Evolutionary conservation across 2,329 filamentous ascomycete species (phyloP).

Genomic region (Botrytis byssoidea): DNA sequence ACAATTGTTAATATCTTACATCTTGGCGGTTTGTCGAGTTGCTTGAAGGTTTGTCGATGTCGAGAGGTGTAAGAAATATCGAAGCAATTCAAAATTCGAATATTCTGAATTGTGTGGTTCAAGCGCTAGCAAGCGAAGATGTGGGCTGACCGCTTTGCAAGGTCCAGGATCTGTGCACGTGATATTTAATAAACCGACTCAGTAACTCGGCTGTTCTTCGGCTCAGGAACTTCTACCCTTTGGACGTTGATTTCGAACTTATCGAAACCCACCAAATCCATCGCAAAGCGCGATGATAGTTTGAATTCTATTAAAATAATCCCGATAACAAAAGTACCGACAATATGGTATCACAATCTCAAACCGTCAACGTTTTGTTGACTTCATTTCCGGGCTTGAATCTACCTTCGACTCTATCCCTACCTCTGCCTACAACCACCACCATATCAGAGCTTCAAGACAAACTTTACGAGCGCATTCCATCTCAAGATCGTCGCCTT

Average conservation of each 20-base stretch:
- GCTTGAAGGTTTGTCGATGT: constrained; percentile 24
- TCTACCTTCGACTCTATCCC: constrained; percentile 75
- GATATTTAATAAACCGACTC: not conserved
- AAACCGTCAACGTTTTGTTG: constrained; percentile 75
- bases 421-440: constrained; percentile 67
- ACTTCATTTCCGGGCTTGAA: constrained; percentile 81
- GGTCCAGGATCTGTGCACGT: not conserved
- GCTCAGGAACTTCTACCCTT: not conserved
- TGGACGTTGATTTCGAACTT: not conserved
- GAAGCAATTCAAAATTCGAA: constrained; percentile 14
- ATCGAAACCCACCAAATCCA: not conserved
- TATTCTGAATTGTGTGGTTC: constrained; percentile 21
- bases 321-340: not conserved
- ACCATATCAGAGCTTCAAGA: constrained; percentile 66
- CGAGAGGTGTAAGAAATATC: constrained; percentile 22
- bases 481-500: constrained; percentile 57
- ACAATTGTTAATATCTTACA: constrained; percentile 36
- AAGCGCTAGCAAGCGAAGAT: constrained; percentile 22
- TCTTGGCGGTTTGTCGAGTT: constrained; percentile 45
- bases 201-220: not conserved
- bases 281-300: not conserved
- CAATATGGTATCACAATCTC: constrained; percentile 52
- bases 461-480: constrained; percentile 60
- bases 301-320: not conserved
- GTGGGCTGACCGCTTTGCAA: constrained; percentile 19